Conservation (phyloP, 805 yeast species). For the Pichia insulana region DNA sequence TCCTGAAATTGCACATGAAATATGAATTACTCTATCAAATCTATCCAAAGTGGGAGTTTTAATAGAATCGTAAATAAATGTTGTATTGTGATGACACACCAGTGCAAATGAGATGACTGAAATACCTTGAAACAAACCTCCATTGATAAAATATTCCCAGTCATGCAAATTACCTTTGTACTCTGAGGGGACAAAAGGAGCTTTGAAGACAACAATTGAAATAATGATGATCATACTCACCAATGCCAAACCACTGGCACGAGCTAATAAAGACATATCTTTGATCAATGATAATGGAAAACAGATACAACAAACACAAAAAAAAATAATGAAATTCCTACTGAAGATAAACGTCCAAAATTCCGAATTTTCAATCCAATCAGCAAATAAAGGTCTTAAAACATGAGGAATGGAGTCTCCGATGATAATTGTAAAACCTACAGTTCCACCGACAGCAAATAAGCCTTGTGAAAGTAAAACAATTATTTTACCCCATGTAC, state of each 20-base stretch:
- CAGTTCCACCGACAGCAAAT: constrained; percentile 90
- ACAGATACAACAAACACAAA: constrained; percentile 65
- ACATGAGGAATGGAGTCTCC: constrained; percentile 96
- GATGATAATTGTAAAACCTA: constrained; percentile 89
- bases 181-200: constrained; percentile 47
- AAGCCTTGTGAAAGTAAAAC: constrained; percentile 72
- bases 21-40: constrained; percentile 71
- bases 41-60: constrained; percentile 66
- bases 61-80: constrained; percentile 81
- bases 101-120: constrained; percentile 93
- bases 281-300: constrained; percentile 74
- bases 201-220: constrained; percentile 60
- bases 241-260: constrained; percentile 79
- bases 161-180: constrained; percentile 40
- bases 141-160: constrained; percentile 44
- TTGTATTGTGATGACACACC: constrained; percentile 92
- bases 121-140: constrained; percentile 75
- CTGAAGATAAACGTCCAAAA: constrained; percentile 48
- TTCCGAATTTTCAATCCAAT: constrained; percentile 26
- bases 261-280: constrained; percentile 78
- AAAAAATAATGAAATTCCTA: constrained; percentile 60
- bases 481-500: constrained; percentile 56
- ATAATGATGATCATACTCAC: constrained; percentile 79
- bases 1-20: constrained; percentile 76
- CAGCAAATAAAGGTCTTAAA: constrained; percentile 48